phyloP scores from a whole-genome alignment of 495 filamentous ascomycete species.

The Penicillium steckii region DNA sequence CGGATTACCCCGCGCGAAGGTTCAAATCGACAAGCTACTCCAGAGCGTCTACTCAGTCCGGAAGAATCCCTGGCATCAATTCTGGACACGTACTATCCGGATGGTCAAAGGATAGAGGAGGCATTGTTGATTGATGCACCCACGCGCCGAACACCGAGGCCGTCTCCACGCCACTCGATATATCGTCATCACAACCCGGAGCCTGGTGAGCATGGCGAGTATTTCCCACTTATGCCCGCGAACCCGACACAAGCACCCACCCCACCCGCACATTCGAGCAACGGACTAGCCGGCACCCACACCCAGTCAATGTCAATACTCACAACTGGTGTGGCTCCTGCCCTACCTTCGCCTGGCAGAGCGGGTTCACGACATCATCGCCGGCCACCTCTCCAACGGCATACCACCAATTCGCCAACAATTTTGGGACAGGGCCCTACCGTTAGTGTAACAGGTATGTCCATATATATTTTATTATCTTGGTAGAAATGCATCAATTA shows the following conservation, averaged over 20 bases:
- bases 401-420: conserved; percentile 82
- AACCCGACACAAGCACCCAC: conserved; percentile 34
- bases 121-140: conserved; percentile 90
- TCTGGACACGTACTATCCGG: conserved; percentile 83
- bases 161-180: conserved; percentile 64
- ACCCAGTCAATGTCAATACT: conserved; percentile 72
- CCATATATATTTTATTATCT: background rate
- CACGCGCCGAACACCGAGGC: conserved; percentile 74
- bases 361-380: conserved; percentile 46
- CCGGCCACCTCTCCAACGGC: conserved; percentile 52
- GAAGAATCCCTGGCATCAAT: conserved; percentile 80
- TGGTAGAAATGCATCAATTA: background rate
- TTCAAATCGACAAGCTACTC: conserved; percentile 43
- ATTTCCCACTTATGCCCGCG: conserved; percentile 83
- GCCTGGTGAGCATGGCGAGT: conserved; percentile 77
- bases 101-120: conserved; percentile 86
- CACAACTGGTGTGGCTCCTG: conserved; percentile 73
- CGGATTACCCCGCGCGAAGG: conserved; percentile 56
- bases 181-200: conserved; percentile 58
- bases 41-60: conserved; percentile 72
- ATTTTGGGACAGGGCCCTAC: conserved; percentile 41
- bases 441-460: conserved; percentile 28
- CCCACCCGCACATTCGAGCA: conserved; percentile 40
- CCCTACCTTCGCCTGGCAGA: conserved; percentile 80
- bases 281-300: conserved; percentile 21